phyloP scores from a whole-genome alignment of 805 yeast genomes.

The Sungouiozyma ichnusensis region DNA sequence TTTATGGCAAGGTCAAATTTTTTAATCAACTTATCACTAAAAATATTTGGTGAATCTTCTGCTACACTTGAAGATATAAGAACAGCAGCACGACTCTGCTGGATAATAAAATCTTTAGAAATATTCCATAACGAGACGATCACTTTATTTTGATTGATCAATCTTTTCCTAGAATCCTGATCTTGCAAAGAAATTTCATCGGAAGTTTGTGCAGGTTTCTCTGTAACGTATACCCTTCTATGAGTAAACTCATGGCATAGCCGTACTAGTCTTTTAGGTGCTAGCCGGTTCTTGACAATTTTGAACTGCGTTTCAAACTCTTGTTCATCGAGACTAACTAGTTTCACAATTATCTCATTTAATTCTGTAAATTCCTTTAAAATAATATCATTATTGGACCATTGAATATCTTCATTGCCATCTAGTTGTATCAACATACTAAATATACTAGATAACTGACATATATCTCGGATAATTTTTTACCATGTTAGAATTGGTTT shows the following conservation, averaged over 20 bases:
- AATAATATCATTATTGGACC: not conserved
- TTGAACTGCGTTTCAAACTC: not conserved
- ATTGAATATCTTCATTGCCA: not conserved
- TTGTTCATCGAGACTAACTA: not conserved
- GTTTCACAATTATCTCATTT: not conserved
- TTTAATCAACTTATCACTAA: not conserved
- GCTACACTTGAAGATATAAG: no score
- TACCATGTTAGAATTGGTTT: no score
- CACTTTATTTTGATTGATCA: not conserved
- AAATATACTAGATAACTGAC: no score
- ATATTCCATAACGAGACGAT: not conserved
- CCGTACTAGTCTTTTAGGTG: not conserved
- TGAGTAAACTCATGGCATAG: not conserved
- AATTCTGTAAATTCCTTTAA: not conserved
- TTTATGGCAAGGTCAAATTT: not conserved
- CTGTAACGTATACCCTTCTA: not conserved
- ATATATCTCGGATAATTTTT: no score
- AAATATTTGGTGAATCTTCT: no score
- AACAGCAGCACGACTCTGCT: no score
- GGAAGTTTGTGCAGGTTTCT: not conserved
- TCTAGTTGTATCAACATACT: not conserved
- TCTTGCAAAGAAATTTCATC: no score
- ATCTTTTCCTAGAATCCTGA: not conserved
- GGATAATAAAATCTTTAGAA: not conserved
- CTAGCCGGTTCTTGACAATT: not conserved